Evolutionary conservation across 352 stramenopile species (phyloP).

Genomic region (Pythium chondricola): DNA sequence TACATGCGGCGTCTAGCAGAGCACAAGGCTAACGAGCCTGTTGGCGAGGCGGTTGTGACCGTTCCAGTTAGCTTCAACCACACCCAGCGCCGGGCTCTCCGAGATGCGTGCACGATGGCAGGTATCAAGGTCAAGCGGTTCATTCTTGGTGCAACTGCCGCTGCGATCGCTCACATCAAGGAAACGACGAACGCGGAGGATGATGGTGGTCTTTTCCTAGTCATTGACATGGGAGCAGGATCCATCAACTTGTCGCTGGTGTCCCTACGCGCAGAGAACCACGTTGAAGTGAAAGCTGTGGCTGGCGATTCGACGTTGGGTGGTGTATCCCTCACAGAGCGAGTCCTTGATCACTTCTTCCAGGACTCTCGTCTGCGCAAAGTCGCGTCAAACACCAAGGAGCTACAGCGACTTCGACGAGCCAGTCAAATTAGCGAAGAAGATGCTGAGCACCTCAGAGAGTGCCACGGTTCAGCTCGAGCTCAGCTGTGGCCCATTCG

Average conservation of each 20-base stretch:
- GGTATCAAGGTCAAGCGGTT: constrained; percentile 19
- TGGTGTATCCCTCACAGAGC: constrained; percentile 21
- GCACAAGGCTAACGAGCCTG: constrained; percentile 6
- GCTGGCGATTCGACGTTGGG: constrained; percentile 10
- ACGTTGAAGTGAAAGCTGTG: constrained; percentile 10
- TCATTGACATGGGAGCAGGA: constrained; percentile 29
- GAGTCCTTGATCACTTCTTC: constrained; percentile 22
- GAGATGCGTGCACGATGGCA: constrained; percentile 32
- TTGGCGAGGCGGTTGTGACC: constrained; percentile 22
- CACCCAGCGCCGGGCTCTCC: constrained; percentile 34
- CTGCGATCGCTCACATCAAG: constrained; percentile 19
- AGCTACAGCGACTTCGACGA: constrained; percentile 16
- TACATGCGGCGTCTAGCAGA: constrained; percentile 33
- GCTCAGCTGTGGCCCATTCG: constrained; percentile 16
- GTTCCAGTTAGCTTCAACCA: constrained; percentile 36
- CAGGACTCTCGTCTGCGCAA: not conserved
- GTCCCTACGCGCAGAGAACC: not conserved
- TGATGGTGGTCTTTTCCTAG: constrained; percentile 16
- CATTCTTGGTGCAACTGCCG: constrained; percentile 32
- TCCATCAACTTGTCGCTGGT: constrained; percentile 26
- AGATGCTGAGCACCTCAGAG: constrained; percentile 30
- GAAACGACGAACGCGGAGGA: not conserved
- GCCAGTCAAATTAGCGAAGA: constrained; percentile 34
- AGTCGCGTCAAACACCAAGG: not conserved
- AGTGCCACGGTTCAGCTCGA: constrained; percentile 29